phyloP scores from a whole-genome alignment of 164 flowering plant species.

The Litsea cubeba region DNA sequence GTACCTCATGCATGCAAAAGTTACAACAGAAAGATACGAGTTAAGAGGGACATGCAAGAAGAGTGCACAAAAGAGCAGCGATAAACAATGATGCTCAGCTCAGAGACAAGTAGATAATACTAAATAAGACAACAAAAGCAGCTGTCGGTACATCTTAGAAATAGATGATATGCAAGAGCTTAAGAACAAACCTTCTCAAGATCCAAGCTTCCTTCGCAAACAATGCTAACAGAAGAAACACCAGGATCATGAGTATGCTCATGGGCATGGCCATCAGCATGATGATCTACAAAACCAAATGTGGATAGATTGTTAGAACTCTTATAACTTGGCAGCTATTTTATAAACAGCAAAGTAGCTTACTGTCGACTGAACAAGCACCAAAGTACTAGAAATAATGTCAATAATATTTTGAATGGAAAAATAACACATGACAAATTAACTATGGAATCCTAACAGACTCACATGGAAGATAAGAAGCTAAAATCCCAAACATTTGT shows the following conservation, averaged over 20 bases:
- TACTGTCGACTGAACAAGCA: neutral
- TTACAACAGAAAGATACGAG: neutral
- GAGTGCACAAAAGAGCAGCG: neutral
- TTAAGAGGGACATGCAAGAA: neutral
- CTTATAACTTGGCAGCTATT: neutral
- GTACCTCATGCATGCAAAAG: neutral
- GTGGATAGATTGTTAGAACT: slow-evolving; percentile 2
- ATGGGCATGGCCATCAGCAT: slow-evolving; percentile 62
- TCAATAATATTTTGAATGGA: too few relatives aligned
- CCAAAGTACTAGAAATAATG: neutral
- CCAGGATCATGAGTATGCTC: slow-evolving; percentile 97
- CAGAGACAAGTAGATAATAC: neutral
- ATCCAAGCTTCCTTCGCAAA: slow-evolving; percentile 93
- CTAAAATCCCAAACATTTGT: too few relatives aligned
- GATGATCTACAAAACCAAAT: slow-evolving; percentile 53
- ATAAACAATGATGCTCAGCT: neutral
- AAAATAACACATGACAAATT: too few relatives aligned
- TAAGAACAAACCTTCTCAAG: slow-evolving; percentile 71
- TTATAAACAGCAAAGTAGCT: neutral
- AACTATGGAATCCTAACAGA: too few relatives aligned
- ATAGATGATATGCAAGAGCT: neutral
- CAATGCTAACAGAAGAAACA: slow-evolving; percentile 94
- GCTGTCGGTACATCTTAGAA: neutral
- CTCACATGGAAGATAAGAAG: too few relatives aligned
- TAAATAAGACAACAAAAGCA: neutral